phyloP scores from a whole-genome alignment of 2,329 filamentous ascomycete species.

The Cordyceps farinosa region DNA sequence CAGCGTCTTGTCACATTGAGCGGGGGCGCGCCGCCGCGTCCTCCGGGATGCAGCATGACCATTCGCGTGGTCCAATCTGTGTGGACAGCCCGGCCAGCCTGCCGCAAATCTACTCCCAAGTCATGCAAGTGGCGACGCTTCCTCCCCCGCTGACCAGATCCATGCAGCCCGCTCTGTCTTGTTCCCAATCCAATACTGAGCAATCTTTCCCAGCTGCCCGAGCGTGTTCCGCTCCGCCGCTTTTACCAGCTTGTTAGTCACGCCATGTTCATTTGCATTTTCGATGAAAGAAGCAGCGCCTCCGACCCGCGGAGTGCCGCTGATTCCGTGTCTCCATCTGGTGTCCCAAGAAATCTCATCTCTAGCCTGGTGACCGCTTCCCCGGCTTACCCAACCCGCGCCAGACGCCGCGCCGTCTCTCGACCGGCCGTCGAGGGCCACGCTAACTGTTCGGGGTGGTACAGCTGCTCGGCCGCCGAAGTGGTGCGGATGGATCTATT shows the following conservation, averaged over 20 bases:
- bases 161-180: slow-evolving; percentile 1
- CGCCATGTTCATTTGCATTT: not conserved
- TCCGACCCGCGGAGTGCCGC: slow-evolving; percentile 2
- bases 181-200: not conserved
- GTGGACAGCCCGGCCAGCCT: slow-evolving; percentile 3
- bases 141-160: not conserved
- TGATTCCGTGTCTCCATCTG: not conserved
- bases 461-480: slow-evolving; percentile 15
- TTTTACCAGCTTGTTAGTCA: not conserved
- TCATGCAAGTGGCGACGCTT: not conserved
- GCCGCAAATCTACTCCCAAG: slow-evolving; percentile 5
- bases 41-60: slow-evolving; percentile 4
- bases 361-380: not conserved
- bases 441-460: slow-evolving; percentile 13
- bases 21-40: not conserved
- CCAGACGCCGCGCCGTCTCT: slow-evolving; percentile 7
- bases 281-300: not conserved
- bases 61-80: not conserved
- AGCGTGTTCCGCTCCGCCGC: not conserved
- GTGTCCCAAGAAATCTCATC: not conserved
- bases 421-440: not conserved
- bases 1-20: not conserved
- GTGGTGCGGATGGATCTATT: slow-evolving; percentile 17
- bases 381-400: slow-evolving; percentile 6
- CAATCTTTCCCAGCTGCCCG: not conserved